phyloP scores from a whole-genome alignment of 1,284 basidiomycete genomes.

The Ceratobasidium sp. region DNA sequence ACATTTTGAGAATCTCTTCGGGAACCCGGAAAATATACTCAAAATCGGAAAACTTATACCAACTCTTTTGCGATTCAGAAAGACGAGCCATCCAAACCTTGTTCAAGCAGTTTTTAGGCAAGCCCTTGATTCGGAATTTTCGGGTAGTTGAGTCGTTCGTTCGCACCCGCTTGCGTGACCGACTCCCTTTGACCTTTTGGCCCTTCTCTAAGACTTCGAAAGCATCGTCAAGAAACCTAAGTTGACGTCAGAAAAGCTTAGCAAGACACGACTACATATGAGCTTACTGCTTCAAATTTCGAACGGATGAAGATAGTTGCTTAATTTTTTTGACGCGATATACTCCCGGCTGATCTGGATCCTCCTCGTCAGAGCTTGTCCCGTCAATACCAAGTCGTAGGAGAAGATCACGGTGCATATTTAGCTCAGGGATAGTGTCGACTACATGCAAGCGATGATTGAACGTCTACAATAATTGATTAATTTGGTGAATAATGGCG shows the following conservation, averaged over 20 bases:
- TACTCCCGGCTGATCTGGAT: background rate
- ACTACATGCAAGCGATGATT: constrained; percentile 8
- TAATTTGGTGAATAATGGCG: background rate
- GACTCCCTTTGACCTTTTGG: background rate
- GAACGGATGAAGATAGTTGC: background rate
- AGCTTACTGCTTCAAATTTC: background rate
- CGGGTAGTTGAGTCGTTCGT: background rate
- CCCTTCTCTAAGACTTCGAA: constrained; percentile 1
- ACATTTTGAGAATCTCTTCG: background rate
- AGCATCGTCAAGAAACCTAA: background rate
- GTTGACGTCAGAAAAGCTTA: background rate
- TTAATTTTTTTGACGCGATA: background rate
- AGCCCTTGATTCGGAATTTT: background rate
- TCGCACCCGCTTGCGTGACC: background rate
- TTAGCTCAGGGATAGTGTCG: constrained; percentile 4
- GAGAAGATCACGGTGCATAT: background rate
- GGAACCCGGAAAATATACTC: background rate
- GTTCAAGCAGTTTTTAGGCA: background rate
- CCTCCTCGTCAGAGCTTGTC: constrained; percentile 7
- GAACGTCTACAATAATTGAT: background rate
- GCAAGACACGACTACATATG: background rate
- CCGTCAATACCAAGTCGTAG: constrained; percentile 5
- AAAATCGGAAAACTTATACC: background rate
- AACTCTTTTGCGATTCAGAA: background rate
- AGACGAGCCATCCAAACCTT: background rate